Conservation (phyloP, 2,329 filamentous ascomycete species). For the Fusarium succisae region DNA sequence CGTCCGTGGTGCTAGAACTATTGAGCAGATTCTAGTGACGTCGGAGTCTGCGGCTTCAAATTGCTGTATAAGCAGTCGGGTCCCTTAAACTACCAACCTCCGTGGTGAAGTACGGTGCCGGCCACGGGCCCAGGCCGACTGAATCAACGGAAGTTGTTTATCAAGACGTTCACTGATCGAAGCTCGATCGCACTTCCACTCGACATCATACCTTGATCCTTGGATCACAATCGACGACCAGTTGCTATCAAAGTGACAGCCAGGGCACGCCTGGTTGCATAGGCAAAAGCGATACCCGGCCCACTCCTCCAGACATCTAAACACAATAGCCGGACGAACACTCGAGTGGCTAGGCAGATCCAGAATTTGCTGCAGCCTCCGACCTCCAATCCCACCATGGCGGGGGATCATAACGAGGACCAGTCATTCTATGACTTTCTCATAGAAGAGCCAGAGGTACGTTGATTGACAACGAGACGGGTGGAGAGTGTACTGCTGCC, state of each 20-base stretch:
- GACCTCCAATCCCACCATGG: constrained; percentile 33
- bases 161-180: constrained; percentile 30
- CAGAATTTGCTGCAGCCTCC: constrained; percentile 16
- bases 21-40: constrained; percentile 39
- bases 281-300: constrained; percentile 14
- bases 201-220: constrained; percentile 1
- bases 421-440: constrained; percentile 45
- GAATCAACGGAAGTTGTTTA: constrained; percentile 26
- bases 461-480: constrained; percentile 7
- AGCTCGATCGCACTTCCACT: constrained; percentile 9
- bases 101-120: constrained; percentile 34
- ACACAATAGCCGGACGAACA: constrained; percentile 23
- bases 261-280: constrained; percentile 15
- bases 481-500: constrained; percentile 5
- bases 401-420: constrained; percentile 36
- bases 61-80: constrained; percentile 39
- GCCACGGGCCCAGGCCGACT: constrained; percentile 33
- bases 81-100: constrained; percentile 30
- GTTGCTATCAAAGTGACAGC: constrained; percentile 11
- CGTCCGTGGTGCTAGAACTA: constrained; percentile 38
- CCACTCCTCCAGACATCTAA: constrained; percentile 14
- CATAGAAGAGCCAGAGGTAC: constrained; percentile 43
- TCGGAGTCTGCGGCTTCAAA: constrained; percentile 35
- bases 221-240: constrained; percentile 8
- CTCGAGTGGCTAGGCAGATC: constrained; percentile 4